Conservation (phyloP, 768 basidiomycete genomes). For the Pleurotus eryngii region DNA sequence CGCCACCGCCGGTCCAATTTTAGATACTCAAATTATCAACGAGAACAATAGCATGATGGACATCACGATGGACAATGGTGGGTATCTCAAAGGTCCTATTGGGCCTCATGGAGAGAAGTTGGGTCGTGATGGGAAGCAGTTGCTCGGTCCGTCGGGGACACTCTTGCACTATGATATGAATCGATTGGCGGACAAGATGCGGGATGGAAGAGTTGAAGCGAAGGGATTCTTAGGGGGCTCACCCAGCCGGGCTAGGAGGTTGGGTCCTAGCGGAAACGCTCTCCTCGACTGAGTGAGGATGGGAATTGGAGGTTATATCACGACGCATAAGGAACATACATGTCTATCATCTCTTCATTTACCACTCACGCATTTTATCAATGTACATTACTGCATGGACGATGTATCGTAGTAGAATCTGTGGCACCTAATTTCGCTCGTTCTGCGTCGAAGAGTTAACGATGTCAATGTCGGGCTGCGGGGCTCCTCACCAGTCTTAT, state of each 20-base stretch:
- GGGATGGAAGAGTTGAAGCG: not conserved
- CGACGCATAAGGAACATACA: too few species aligned
- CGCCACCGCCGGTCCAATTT: constrained; percentile 1
- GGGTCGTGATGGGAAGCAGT: not conserved
- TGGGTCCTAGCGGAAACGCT: not conserved
- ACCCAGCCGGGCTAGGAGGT: not conserved
- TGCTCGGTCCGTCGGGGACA: not conserved
- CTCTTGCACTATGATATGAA: constrained; percentile 3
- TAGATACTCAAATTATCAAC: not conserved
- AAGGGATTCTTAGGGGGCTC: not conserved
- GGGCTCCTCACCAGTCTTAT: too few species aligned
- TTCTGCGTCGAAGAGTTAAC: too few species aligned
- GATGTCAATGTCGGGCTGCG: too few species aligned
- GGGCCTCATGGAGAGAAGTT: constrained; percentile 3
- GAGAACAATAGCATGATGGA: not conserved
- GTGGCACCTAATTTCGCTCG: too few species aligned
- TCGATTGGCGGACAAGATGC: not conserved
- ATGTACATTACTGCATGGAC: too few species aligned
- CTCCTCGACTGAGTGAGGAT: not conserved
- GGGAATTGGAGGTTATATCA: too few species aligned
- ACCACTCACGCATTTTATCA: too few species aligned
- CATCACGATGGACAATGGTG: constrained; percentile 1
- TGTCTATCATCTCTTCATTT: too few species aligned
- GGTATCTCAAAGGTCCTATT: not conserved
- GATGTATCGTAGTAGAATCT: too few species aligned